Conservation (phyloP, 805 yeast genomes). For the Grigorovia transvaalensis region DNA sequence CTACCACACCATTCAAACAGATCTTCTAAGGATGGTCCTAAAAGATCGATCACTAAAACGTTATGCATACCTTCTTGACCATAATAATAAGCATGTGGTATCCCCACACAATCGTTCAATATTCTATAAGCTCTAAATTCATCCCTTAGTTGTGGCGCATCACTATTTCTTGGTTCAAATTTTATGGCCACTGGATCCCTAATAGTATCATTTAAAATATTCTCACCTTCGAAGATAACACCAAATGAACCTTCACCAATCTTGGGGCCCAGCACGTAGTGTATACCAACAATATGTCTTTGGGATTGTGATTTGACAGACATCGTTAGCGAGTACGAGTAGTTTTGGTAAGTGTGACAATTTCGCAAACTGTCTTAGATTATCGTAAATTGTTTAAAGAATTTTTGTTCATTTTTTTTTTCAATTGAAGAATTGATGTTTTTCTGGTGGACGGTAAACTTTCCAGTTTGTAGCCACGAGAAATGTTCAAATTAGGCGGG, state of each 20-base stretch:
- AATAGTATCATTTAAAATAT: slow-evolving; percentile 39
- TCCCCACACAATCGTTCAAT: slow-evolving; percentile 56
- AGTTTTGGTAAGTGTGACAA: too few species aligned
- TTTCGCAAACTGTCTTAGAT: too few species aligned
- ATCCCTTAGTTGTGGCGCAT: slow-evolving; percentile 75
- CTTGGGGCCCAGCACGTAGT: slow-evolving; percentile 71
- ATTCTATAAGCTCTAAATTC: slow-evolving; percentile 72
- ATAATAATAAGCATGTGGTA: slow-evolving; percentile 76
- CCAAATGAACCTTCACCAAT: slow-evolving; percentile 87
- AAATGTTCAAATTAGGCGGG: slow-evolving; percentile 20
- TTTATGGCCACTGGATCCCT: slow-evolving; percentile 55
- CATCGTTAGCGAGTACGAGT: background rate
- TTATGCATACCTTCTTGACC: slow-evolving; percentile 81
- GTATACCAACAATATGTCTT: slow-evolving; percentile 39
- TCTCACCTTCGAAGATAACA: slow-evolving; percentile 71
- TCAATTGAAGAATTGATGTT: background rate
- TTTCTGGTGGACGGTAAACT: too few species aligned
- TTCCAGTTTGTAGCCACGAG: too few species aligned
- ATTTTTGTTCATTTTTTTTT: background rate
- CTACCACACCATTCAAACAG: slow-evolving; percentile 84
- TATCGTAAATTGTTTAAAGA: too few species aligned
- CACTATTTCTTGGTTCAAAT: slow-evolving; percentile 70
- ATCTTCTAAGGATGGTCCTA: slow-evolving; percentile 77
- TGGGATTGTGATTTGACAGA: slow-evolving; percentile 1
- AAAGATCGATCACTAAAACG: slow-evolving; percentile 62